These are phyloP conservation scores for Orbilia ellipsospora DNA, from an alignment of 2,329 filamentous ascomycete species.

Conservation along the genomic window DNA sequence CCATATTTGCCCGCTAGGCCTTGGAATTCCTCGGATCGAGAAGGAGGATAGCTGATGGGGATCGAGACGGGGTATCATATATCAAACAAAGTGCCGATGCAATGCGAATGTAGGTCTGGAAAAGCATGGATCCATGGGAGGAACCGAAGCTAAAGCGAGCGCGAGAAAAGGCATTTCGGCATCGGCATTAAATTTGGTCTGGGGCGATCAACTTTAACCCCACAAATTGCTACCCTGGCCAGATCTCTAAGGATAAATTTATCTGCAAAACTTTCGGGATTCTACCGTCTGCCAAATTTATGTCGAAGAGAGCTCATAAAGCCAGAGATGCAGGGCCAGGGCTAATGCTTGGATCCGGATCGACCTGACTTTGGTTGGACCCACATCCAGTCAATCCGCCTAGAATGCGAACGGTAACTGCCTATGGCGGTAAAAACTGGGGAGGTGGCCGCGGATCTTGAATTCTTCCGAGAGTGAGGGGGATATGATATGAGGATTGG, in stretches of 20 bases:
- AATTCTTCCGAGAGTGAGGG: constrained; percentile 54
- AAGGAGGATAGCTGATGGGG: too few relatives aligned
- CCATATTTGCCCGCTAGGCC: neutral
- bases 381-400: too few relatives aligned
- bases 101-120: too few relatives aligned
- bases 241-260: neutral
- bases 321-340: neutral
- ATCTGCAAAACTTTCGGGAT: constrained; percentile 37
- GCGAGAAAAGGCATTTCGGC: too few relatives aligned
- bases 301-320: constrained; percentile 1
- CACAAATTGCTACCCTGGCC: constrained; percentile 32
- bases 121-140: too few relatives aligned
- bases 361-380: neutral
- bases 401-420: neutral
- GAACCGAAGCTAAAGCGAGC: too few relatives aligned
- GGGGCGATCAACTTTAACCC: constrained; percentile 19
- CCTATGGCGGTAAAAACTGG: constrained; percentile 28
- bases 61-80: too few relatives aligned
- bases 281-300: constrained; percentile 4
- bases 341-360: neutral
- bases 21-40: too few relatives aligned
- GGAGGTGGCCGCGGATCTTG: constrained; percentile 12
- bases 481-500: constrained; percentile 4
- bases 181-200: neutral
- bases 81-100: too few relatives aligned